Percentiles rank a stretch among this genome's conserved stretches.
Evolutionary conservation across 2,329 filamentous ascomycete genomes (phyloP).

Genomic region (Sporothrix euskadiensis): DNA sequence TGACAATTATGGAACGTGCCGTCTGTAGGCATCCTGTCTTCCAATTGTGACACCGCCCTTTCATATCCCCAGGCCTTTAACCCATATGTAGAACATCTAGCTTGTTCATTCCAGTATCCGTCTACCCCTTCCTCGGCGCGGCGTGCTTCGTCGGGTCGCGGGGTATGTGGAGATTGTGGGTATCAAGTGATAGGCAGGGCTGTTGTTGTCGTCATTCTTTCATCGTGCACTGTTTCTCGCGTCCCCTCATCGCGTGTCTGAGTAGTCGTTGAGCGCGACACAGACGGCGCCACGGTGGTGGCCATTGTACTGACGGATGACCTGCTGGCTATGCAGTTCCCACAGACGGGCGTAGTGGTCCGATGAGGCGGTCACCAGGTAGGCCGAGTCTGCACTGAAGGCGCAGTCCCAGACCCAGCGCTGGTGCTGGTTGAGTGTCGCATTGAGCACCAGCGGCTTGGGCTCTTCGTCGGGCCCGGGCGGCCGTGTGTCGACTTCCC

Average conservation of each 20-base stretch:
- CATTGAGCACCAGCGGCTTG: conserved; percentile 75
- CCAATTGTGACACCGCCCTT: background rate
- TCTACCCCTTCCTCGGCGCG: background rate
- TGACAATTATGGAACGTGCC: background rate
- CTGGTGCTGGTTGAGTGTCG: conserved; percentile 85
- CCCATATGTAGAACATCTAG: background rate
- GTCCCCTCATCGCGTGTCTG: conserved; percentile 51
- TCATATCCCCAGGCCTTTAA: background rate
- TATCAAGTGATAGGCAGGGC: background rate
- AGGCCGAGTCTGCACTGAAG: conserved; percentile 89
- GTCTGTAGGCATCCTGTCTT: conserved; percentile 1
- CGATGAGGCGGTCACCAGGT: conserved; percentile 88
- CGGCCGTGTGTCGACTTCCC: conserved; percentile 79
- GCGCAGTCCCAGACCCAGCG: conserved; percentile 98
- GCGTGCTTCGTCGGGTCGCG: background rate
- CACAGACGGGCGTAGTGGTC: conserved; percentile 92
- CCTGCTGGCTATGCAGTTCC: conserved; percentile 82
- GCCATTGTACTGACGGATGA: conserved; percentile 93
- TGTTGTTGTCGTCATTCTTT: background rate
- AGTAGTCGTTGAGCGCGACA: conserved; percentile 88
- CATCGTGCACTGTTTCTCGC: background rate
- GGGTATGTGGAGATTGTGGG: background rate
- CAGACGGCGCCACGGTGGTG: conserved; percentile 91
- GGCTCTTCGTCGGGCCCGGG: conserved; percentile 43
- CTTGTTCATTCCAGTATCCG: background rate